Conservation (phyloP, 2,329 filamentous ascomycete genomes). For the Ceratocystis cacaofunesta region DNA sequence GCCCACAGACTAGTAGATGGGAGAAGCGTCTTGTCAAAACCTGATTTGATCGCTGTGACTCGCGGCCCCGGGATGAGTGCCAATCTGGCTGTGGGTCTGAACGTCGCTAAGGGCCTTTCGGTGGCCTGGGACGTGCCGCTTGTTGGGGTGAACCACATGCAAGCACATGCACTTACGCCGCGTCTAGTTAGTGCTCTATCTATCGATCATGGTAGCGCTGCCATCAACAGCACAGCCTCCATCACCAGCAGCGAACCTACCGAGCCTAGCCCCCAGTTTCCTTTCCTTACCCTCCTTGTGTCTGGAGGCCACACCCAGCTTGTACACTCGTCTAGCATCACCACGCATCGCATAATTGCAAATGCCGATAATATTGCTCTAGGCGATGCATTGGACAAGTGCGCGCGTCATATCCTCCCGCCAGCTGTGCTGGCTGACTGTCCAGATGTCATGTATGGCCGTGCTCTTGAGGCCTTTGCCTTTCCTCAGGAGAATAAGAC, state of each 20-base stretch:
- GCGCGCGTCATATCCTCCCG: constrained; percentile 63
- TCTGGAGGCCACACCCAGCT: constrained; percentile 89
- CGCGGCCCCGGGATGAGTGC: constrained; percentile 78
- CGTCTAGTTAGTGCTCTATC: constrained; percentile 53
- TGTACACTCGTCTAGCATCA: constrained; percentile 54
- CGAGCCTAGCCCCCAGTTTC: constrained; percentile 36
- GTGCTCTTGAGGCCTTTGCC: constrained; percentile 63
- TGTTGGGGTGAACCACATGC: constrained; percentile 89
- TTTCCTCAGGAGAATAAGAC: constrained; percentile 36
- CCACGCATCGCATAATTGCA: constrained; percentile 58
- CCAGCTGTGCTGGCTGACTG: constrained; percentile 35
- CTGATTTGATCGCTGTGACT: constrained; percentile 79
- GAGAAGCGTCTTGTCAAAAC: constrained; percentile 27
- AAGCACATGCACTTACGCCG: constrained; percentile 83
- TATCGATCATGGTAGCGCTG: neutral
- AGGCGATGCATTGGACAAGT: constrained; percentile 81
- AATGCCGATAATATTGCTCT: constrained; percentile 68
- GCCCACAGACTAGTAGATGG: neutral
- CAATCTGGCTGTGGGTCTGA: constrained; percentile 62
- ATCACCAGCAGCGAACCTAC: neutral
- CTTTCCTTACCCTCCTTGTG: constrained; percentile 76
- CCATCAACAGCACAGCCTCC: neutral
- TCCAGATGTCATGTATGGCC: constrained; percentile 63
- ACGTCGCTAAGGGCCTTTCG: constrained; percentile 75
- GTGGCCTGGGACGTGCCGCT: constrained; percentile 71